phyloP scores from a whole-genome alignment of 441 rosid species.

The California macrophylla region DNA sequence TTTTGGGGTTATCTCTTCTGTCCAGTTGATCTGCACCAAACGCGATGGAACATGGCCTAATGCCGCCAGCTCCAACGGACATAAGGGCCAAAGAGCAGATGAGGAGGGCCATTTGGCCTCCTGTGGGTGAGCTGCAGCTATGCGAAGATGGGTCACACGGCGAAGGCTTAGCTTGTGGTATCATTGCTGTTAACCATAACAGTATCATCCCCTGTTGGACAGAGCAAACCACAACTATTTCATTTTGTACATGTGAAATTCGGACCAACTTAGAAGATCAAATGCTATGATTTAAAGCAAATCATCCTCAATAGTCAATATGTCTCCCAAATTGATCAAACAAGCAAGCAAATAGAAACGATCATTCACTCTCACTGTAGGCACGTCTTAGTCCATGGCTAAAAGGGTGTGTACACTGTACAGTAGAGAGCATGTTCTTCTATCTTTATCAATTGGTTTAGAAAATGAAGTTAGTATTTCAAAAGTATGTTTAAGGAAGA shows the following conservation, averaged over 20 bases:
- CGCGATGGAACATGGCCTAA: slow-evolving; percentile 85
- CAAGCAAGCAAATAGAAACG: neutral
- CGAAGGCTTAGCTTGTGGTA: slow-evolving; percentile 53
- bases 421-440: too few relatives aligned
- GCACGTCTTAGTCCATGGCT: neutral
- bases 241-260: neutral
- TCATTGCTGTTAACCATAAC: slow-evolving; percentile 68
- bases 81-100: slow-evolving; percentile 52
- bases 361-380: neutral
- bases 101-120: slow-evolving; percentile 46
- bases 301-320: neutral
- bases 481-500: neutral
- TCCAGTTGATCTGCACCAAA: slow-evolving; percentile 86
- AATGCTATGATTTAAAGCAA: too few relatives aligned
- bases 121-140: slow-evolving; percentile 40
- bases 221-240: neutral
- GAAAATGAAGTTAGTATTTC: neutral
- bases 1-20: slow-evolving; percentile 52
- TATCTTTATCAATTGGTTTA: neutral
- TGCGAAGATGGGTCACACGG: slow-evolving; percentile 27
- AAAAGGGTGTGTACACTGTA: neutral
- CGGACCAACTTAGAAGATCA: too few relatives aligned
- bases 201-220: slow-evolving; percentile 50
- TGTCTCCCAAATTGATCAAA: neutral
- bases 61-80: slow-evolving; percentile 78